Base-by-base conservation (phyloP, 176 grass and related monocot species). In the Triticum urartu region DNA sequence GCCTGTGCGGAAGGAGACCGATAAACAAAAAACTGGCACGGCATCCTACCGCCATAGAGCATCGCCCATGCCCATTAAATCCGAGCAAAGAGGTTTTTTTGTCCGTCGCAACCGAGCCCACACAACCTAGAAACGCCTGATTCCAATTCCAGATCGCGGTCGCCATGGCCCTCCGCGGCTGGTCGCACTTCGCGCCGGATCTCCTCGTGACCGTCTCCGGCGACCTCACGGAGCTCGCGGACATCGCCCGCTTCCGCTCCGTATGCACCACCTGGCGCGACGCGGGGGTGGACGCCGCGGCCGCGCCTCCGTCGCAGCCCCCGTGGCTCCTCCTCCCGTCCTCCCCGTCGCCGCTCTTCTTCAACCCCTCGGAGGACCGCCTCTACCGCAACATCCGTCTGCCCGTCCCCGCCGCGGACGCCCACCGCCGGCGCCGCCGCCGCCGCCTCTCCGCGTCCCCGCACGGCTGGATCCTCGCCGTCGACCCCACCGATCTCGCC, bases 191-290 rank as follows among this genome's bases (percentile, higher is more conserved):
- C 42, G 83, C 87, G 4, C 47, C 75, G 11, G 89, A 91, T 18
- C 84, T 91, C 86, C 87, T 94, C 92, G 14, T 48, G 5, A 40
- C 83, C 54, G 89, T 94, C 83, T 77, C 87, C 58, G 74, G 79
- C 25, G 63, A 64, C 7, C 70, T 94, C 80, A 79, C 40, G 4
- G 86, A 94, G 79, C 83, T 83, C 48, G 84, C 87, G 3, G 89
- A 94, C 76, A 86, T 92, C 81, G 72, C 88, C 3, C 77, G 89
- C 9, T 94, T 94, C 81, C 81, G 84, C 79, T 60, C 92, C 50
- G 92, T 90, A 56, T 89, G 87, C 83, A 90, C 90, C 11, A 84
- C 86, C 59, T 94, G 89, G 92, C 76, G 89, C 0, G 11, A 42
- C 5, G 89, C 89, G 25, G 82, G 86, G 14, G 40, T 7, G 48